Base-by-base conservation (phyloP, 192 early-diverging fungal genomes). In the Gaertneriomyces semiglobifer region DNA sequence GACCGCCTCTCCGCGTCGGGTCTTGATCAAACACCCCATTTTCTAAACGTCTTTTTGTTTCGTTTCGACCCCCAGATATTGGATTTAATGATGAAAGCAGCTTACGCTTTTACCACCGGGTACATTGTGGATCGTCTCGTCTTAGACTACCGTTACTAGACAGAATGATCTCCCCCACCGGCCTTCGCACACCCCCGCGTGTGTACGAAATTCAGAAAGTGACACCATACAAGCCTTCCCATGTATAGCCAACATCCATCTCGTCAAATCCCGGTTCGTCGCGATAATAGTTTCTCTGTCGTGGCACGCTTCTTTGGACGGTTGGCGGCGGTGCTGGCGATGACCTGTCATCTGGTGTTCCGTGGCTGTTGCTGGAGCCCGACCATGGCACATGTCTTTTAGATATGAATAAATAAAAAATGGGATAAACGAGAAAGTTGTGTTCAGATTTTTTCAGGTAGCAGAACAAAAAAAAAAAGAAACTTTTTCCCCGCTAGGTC, bases 221-320 rank as follows among this genome's bases (percentile, higher is more conserved):
- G 14, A 66, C 44, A 7, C 65, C 65, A 33, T 43, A 47, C 41
- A 66, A 56, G 3, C 65, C 65, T 45, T 66, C 65, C 65, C 65
- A 66, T 14, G 41, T 40, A 53, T 57, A 58, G 5, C 54, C 55
- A 1, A 48, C 39, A 19, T 66, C 65, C n/a, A 18, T 53, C 8
- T 57, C 65, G 14, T 11, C 58, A 25, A 66, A 66, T 40, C 19
- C 44, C 10, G 65, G 65, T 18, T 44, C 33, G 56, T 66, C 54
- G 7, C 54, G 54, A 44, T 66, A 66, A 45, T 66, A 44, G 65
- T 66, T 66, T 6, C 39, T 12, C 7, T 44, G 39, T 50, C 48
- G 12, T 50, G 48, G 48, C 1, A 18, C 48, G 2, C 25, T 0
- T 33, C 48, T 0, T 12, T 50, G 18, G 48, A 2, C 12, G 60